Evolutionary conservation across 192 early-diverging fungal species (phyloP).

Genomic region (Mortierella claussenii): DNA sequence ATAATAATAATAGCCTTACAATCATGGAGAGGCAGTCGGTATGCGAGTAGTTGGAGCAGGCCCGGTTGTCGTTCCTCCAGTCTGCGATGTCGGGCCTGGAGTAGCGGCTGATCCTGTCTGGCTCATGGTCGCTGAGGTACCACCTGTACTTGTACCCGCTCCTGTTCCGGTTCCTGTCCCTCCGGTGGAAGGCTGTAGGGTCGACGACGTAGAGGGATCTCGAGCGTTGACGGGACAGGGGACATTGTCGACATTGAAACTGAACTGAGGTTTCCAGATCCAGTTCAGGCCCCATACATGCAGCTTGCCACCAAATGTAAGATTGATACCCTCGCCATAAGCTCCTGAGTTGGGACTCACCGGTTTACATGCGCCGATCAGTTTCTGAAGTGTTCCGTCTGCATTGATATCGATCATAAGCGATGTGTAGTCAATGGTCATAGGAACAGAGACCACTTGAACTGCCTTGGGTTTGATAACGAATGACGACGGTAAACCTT

Average conservation of each 20-base stretch:
- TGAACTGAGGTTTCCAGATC: conserved; percentile 48
- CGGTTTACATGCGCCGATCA: conserved; percentile 25
- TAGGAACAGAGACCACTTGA: conserved; percentile 34
- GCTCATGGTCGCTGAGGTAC: not conserved
- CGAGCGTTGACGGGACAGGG: conserved; percentile 35
- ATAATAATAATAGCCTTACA: no score
- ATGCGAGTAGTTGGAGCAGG: no score
- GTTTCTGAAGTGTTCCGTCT: conserved; percentile 23
- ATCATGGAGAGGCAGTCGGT: no score
- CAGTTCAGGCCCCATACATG: conserved; percentile 34
- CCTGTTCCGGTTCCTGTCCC: not conserved
- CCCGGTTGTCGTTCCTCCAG: no score
- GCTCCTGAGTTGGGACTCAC: not conserved
- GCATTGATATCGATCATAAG: conserved; percentile 36
- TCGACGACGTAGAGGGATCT: not conserved
- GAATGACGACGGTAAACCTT: conserved; percentile 20
- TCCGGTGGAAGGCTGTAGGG: not conserved
- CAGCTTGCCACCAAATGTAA: conserved; percentile 40
- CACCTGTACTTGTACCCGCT: not conserved
- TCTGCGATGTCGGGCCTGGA: no score
- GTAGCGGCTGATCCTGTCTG: no score
- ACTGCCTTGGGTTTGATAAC: conserved; percentile 17
- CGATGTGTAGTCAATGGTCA: conserved; percentile 39
- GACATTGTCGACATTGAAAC: conserved; percentile 35
- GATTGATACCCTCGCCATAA: not conserved